Evolutionary conservation across 495 filamentous ascomycete species (phyloP).

Genomic region (Podospora conica): DNA sequence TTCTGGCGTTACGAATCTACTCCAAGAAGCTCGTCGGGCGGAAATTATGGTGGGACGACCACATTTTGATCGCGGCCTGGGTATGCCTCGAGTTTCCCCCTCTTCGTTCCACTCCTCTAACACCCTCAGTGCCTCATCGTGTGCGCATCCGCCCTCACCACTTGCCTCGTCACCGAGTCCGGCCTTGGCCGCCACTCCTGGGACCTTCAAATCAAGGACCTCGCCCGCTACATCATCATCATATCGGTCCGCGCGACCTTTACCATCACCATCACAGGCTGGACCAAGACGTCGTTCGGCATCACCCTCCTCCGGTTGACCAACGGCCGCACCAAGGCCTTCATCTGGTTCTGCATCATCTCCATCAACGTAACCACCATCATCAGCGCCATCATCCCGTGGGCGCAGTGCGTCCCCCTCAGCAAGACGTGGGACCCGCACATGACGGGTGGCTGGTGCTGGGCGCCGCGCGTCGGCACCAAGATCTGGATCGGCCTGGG

Average conservation of each 20-base stretch:
- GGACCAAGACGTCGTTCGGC: slow-evolving; percentile 32
- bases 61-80: slow-evolving; percentile 27
- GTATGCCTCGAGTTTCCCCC: slow-evolving; percentile 3
- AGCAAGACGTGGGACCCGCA: slow-evolving; percentile 24
- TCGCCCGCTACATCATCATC: slow-evolving; percentile 5
- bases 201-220: slow-evolving; percentile 17
- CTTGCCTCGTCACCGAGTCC: slow-evolving; percentile 7
- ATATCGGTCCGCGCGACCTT: slow-evolving; percentile 14
- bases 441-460: slow-evolving; percentile 22
- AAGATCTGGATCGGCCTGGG: slow-evolving; percentile 27
- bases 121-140: not conserved
- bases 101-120: not conserved
- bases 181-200: slow-evolving; percentile 21
- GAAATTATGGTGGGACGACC: slow-evolving; percentile 11
- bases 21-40: not conserved
- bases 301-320: slow-evolving; percentile 31
- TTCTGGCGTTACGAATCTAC: slow-evolving; percentile 5
- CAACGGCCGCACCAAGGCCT: slow-evolving; percentile 17
- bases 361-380: slow-evolving; percentile 31
- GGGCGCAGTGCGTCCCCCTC: slow-evolving; percentile 29
- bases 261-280: slow-evolving; percentile 17
- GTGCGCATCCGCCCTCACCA: not conserved
- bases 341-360: slow-evolving; percentile 23
- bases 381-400: slow-evolving; percentile 29
- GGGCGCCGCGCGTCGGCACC: slow-evolving; percentile 21